Base-by-base conservation (phyloP, 257 asterid genomes). In the Petunia axillaris region DNA sequence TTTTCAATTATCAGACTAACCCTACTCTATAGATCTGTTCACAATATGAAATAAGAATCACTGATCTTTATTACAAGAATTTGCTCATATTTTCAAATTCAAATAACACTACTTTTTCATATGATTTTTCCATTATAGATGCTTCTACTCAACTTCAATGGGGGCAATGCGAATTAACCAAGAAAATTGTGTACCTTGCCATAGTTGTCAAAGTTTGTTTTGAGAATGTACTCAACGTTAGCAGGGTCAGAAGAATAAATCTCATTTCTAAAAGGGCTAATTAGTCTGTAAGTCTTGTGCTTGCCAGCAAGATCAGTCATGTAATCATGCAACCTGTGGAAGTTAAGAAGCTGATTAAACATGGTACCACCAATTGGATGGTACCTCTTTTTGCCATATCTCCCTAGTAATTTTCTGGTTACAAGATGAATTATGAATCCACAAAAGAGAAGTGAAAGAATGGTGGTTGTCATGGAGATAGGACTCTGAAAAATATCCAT, bases 321-420 rank as follows among this genome's bases (percentile, higher is more conserved):
- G 85, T 87, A 92, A 71, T 92, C 85, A 81, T 92, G 93, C 84
- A 92, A 79, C 71, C 92, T 85, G 41, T 80, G 77, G 86, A 90
- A 92, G 74, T 92, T 90, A 15, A 84, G 4, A 52, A 92, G 88
- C 83, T 90, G 93, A 77, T 92, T 80, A 11, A 90, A 52, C 1
- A 83, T 60, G 7, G 95, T 92, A 55, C 95, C 94, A 6, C 84
- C 93, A n/a, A 91, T 76, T 25, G 97, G 97, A 85, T 86, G 97
- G 81, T 86, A 88, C 44, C 75, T 87, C 84, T 80, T 86, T 59
- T 74, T 82, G 9, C 83, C 83, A 46, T 79, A 57, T 55, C 79
- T 82, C 25, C 68, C 52, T 74, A 59, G 81, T 79, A 87, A 37
- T 75, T 84, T 85, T 2, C 35, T 74, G 64, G 52, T 79, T 57